Evolutionary conservation across 768 basidiomycete species (phyloP), one percentile per base, ranked within the genome.

Genomic region (Boletellus emodensis): DNA sequence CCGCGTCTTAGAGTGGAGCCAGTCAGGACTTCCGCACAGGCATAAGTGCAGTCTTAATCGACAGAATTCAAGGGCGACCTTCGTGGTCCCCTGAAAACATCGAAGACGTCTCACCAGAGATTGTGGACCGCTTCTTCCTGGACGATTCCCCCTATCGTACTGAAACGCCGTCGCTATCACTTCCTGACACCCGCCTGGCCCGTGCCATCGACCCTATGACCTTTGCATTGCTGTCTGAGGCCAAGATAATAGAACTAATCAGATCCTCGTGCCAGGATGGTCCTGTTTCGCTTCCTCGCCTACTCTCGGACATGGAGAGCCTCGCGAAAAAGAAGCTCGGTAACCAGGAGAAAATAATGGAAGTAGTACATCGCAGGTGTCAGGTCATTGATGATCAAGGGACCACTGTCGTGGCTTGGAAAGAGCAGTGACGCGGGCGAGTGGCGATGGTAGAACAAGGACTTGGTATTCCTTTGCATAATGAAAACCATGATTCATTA

Each of bases 21-120:
- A 88, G 82, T 64, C 74, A 83, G 7, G 96, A 99, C 73, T 97
- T 99, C 71, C 57, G 72, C 45, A 81, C 77, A 18, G 95, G 95
- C 20, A 86, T 98, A 38, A 83, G 77, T 28, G 79, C 85, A 35
- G 81, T 91, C 33, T 65, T 87, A 28, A 56, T 79, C 71, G 63
- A 77, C 44, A 81, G 79, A 62, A 68, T 73, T 22, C 51, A 74
- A 72, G 73, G 61, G 36, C 73, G 78, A 36, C 84, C 90, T 7
- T 61, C 68, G 6, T 97, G 94, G 94, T 72, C 73, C 3, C 94
- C 94, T 7, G 61, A 75, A 10, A 75, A 74, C 4, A 55, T 91
- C 26, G 64, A 72, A 11, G 83, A 86, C 12, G 81, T 95, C 46
- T 68, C 81, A 3, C 63, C 78, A 37, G 75, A 76, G 22, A 73